phyloP scores from a whole-genome alignment of 2,329 filamentous ascomycete species.

The Orbilia blumenaviensis region DNA sequence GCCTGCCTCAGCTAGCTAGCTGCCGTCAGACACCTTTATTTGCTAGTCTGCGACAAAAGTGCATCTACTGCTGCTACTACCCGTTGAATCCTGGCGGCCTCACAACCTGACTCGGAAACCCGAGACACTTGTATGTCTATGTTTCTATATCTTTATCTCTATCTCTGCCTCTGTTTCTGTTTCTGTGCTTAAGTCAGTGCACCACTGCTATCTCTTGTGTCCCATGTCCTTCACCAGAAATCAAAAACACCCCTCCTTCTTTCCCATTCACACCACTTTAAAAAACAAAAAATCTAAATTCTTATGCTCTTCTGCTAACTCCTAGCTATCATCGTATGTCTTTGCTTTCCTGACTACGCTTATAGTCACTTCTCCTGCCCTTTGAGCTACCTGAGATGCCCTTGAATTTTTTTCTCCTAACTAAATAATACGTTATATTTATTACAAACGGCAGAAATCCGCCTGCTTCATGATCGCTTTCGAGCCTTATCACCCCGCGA shows the following conservation, averaged over 20 bases:
- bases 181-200: no score
- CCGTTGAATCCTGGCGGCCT: slow-evolving; percentile 31
- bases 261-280: background rate
- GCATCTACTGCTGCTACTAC: slow-evolving; percentile 20
- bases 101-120: slow-evolving; percentile 15
- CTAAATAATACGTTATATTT: background rate
- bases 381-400: slow-evolving; percentile 30
- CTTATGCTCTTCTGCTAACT: background rate
- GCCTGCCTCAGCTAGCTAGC: no score
- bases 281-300: background rate
- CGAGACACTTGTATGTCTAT: background rate
- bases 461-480: slow-evolving; percentile 31
- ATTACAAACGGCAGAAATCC: background rate
- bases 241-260: background rate
- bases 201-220: no score
- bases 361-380: background rate
- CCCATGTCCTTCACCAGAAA: slow-evolving; percentile 8
- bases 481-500: background rate
- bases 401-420: slow-evolving; percentile 4
- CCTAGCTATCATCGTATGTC: no score
- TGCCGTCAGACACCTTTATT: background rate
- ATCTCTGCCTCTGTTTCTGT: no score
- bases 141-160: no score
- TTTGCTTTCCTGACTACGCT: no score
- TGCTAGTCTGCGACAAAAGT: slow-evolving; percentile 39